Evolutionary conservation across 2,329 filamentous ascomycete species (phyloP), one percentile per base, ranked within the genome.

Genomic region (Venturia effusa): DNA sequence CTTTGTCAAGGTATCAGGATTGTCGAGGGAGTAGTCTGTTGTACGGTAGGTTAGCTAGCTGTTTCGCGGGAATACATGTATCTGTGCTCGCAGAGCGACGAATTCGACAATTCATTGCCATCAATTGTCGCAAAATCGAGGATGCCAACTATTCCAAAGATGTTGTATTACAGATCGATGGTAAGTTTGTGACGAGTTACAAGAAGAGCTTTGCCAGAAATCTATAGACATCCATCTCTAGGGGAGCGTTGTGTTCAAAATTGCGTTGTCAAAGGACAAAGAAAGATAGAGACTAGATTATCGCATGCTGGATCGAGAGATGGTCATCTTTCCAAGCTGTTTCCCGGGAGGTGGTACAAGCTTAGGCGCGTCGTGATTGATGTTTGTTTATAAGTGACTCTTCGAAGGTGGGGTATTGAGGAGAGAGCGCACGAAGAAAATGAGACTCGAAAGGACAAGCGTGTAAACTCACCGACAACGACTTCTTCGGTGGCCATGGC

Each of bases 1-100:
- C 84, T 97, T 99, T 80, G 94, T 97, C 17, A 99, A 84, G 72
- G 92, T 97, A 77, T 95, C 90, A 67, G 90, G 90, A 82, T 95
- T 94, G 78, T 87, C 90, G 77, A 97, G 86, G 70, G 89, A 84
- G 81, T 95, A 92, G 77, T 96, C 90, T 96, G 64, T 27, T 17
- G 17, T 10, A 39, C 7, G 43, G 7, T 64, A 19, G 41, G 6
- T 45, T 30, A 39, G 45, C 45, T 51, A 24, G 45, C 43, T 48
- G 45, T 27, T 13, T 51, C 17, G 4, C 8, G 45, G 22, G 27
- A 27, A 13, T 15, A 51, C 24, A 13, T 27, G 22, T 27, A 10
- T 24, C 10, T 22, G 45, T 27, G 37, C 37, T 39, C 37, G 37
- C 37, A 39, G 37, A n/a, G n/a, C n/a, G n/a, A n/a, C n/a, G n/a